Base-by-base conservation (phyloP, 192 early-diverging fungal genomes). In the Phlyctochytrium bullatum region DNA sequence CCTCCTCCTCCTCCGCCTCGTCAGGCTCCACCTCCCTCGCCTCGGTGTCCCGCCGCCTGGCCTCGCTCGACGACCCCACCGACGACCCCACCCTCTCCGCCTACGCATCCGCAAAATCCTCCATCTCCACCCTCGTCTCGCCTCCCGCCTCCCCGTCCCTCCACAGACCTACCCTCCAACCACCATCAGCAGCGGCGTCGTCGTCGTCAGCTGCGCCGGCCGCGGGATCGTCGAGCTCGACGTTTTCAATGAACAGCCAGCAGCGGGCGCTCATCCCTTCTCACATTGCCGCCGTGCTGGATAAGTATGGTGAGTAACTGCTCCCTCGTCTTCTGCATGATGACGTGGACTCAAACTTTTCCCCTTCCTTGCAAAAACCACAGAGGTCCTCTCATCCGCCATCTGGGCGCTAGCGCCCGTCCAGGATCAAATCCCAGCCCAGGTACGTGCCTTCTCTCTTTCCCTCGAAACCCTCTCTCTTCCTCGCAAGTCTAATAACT, bases 221-320 rank as follows among this genome's bases (percentile, higher is more conserved):
- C 20, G 20, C 10, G 10, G 40, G 10, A 6, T 14, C 40, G 10
- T 14, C 6, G 6, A 6, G 20, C 6, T 20, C 20, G 10, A 6
- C 40, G 20, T 20, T 47, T 47, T 20, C 40, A 6, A 6, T 47
- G 6, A 14, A 6, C 40, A 47, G 40, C 40, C 40, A 20, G 10
- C 40, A 47, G 12, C 25, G 12, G 12, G 27, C 54, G 14, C 54
- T 57, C 20, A 10, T 57, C 54, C 54, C 54, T 14, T 10, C 27
- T 10, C 54, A 14, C 54, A 57, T 57, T 28, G 20, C 27, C 20
- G 14, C 54, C 54, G 54, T 25, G 10, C 54, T 57, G 27, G 54
- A 24, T 24, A 57, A 57, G 25, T 57, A 57, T 28, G 54, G 54
- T 57, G 54, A 28, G 54, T 57, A 57, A 28, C 12, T 24, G 54